Evolutionary conservation across 495 filamentous ascomycete species (phyloP).

Genomic region (Acidiella bohemica): DNA sequence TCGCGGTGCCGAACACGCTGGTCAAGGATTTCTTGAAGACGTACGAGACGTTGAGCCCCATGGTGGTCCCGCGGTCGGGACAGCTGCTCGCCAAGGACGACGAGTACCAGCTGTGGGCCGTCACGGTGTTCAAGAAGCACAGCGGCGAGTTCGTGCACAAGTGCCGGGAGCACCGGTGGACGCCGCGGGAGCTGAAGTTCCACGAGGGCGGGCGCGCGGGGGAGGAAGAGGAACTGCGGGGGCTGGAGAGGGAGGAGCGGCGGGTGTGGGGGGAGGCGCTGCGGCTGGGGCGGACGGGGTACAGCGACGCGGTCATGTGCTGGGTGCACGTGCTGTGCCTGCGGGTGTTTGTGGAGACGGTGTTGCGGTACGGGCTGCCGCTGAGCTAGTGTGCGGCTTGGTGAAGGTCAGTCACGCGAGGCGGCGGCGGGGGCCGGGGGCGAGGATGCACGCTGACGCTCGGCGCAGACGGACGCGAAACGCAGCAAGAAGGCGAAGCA

Average conservation of each 20-base stretch:
- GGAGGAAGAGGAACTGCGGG: constrained; percentile 71
- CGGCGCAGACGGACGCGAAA: constrained; percentile 61
- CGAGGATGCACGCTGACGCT: constrained; percentile 3
- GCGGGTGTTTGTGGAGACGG: constrained; percentile 92
- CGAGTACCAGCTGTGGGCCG: constrained; percentile 77
- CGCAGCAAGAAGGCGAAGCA: constrained; percentile 65
- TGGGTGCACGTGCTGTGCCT: constrained; percentile 85
- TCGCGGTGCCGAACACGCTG: constrained; percentile 65
- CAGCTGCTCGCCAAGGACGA: constrained; percentile 63
- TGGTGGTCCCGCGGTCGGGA: constrained; percentile 83
- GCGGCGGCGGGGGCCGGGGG: too few relatives aligned
- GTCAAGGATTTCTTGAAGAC: constrained; percentile 75
- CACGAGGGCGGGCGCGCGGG: constrained; percentile 77
- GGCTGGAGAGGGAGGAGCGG: constrained; percentile 62
- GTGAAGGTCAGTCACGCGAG: constrained; percentile 63
- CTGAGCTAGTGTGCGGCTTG: constrained; percentile 73
- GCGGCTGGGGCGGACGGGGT: constrained; percentile 68
- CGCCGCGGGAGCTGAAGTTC: constrained; percentile 85
- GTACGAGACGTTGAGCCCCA: constrained; percentile 74
- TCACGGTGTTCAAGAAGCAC: constrained; percentile 87
- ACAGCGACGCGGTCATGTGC: constrained; percentile 88
- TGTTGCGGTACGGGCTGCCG: constrained; percentile 83
- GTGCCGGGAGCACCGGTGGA: constrained; percentile 82
- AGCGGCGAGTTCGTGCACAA: constrained; percentile 75
- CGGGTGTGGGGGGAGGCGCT: constrained; percentile 88